A percentile compares a stretch with the other conserved stretches of the same genome.
Conservation (phyloP, 2,329 filamentous ascomycete species). For the Helotiales sp. region DNA sequence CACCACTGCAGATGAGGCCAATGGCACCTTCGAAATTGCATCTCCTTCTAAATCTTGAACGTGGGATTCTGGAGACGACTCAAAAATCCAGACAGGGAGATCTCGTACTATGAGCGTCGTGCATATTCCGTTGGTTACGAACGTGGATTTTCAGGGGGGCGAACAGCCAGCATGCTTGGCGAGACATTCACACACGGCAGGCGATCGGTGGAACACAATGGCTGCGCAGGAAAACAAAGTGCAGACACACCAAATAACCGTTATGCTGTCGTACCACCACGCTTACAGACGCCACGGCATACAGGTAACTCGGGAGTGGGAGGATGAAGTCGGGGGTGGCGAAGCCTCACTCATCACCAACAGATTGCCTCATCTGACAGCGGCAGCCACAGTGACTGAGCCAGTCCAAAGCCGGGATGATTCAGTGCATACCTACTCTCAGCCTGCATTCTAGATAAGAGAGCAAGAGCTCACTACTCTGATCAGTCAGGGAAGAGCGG, state of each 20-base stretch:
- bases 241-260: slow-evolving; percentile 2
- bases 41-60: not conserved
- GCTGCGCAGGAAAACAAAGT: not conserved
- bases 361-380: not conserved
- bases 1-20: not conserved
- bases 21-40: not conserved
- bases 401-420: not conserved
- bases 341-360: not conserved
- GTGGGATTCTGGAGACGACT: not conserved
- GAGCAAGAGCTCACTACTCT: not conserved
- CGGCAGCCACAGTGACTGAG: not conserved
- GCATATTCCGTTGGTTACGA: not conserved
- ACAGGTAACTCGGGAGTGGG: not conserved
- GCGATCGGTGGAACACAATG: not conserved
- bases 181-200: not conserved
- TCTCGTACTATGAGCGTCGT: not conserved
- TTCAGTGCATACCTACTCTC: not conserved
- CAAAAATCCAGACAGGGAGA: not conserved
- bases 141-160: not conserved
- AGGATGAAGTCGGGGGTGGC: not conserved
- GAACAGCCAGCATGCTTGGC: not conserved
- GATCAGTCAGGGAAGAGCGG: not conserved
- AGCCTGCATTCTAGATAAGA: not conserved
- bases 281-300: not conserved
- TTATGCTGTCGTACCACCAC: slow-evolving; percentile 3